A percentile compares a stretch with the other conserved stretches of the same genome.
phyloP scores from a whole-genome alignment of 306 rosid genomes.

The Inga oerstediana region DNA sequence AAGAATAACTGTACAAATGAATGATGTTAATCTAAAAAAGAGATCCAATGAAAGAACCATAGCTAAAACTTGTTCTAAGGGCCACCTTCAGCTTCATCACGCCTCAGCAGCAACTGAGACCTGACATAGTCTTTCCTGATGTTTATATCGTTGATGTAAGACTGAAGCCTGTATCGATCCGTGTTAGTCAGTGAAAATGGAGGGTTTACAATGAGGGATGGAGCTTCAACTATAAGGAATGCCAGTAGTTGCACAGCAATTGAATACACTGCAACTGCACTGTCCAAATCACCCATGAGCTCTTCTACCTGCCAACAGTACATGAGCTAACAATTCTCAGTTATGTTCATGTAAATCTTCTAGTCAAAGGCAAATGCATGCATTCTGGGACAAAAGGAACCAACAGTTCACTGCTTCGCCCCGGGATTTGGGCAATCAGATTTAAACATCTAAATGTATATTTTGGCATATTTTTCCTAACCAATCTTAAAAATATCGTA shows the following conservation, averaged over 20 bases:
- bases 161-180: constrained; percentile 82
- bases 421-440: not conserved
- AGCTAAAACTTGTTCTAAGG: constrained; percentile 47
- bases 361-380: too few species aligned
- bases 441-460: not conserved
- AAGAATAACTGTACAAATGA: constrained; percentile 87
- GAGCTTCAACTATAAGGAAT: constrained; percentile 91
- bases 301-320: constrained; percentile 81
- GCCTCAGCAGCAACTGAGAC: constrained; percentile 73
- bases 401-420: not conserved
- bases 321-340: constrained; percentile 24
- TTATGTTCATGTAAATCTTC: not conserved
- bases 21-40: constrained; percentile 44
- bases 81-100: constrained; percentile 60
- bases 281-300: constrained; percentile 83
- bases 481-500: too few species aligned
- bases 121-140: constrained; percentile 80
- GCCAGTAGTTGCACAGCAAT: constrained; percentile 71
- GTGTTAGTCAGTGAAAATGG: constrained; percentile 88
- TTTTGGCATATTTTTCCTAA: too few species aligned
- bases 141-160: constrained; percentile 72
- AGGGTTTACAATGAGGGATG: constrained; percentile 88
- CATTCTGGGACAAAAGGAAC: not conserved
- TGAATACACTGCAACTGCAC: constrained; percentile 71
- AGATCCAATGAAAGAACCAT: constrained; percentile 30